phyloP scores from a whole-genome alignment of 192 early-diverging fungal species.

The Gryganskiella cystojenkinii region DNA sequence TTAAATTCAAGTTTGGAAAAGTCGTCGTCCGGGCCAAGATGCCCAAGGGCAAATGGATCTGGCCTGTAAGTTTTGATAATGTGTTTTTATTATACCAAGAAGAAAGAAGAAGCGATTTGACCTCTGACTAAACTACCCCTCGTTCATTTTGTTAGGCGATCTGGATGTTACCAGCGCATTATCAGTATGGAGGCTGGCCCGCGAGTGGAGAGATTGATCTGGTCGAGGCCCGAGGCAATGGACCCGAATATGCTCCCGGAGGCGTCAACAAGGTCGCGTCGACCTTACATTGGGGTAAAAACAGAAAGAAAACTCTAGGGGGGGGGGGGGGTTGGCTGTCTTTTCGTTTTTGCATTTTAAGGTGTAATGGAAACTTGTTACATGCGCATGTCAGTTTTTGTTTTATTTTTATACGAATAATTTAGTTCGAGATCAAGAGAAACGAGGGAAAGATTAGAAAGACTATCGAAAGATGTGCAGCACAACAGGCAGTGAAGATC shows the following conservation, averaged over 20 bases:
- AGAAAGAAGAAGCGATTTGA: background rate
- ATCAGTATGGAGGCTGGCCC: slow-evolving; percentile 70
- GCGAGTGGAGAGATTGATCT: slow-evolving; percentile 71
- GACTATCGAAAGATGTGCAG: no score
- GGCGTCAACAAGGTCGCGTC: slow-evolving; percentile 53
- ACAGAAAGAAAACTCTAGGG: no score
- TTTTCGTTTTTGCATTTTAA: background rate
- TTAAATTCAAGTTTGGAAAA: slow-evolving; percentile 64
- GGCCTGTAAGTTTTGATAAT: slow-evolving; percentile 38
- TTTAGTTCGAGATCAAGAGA: no score
- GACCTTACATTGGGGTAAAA: slow-evolving; percentile 70
- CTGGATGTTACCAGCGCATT: slow-evolving; percentile 70
- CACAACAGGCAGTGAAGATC: no score
- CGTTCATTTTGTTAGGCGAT: slow-evolving; percentile 46
- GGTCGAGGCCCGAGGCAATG: slow-evolving; percentile 68
- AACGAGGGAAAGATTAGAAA: no score
- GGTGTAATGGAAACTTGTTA: no score
- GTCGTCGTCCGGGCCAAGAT: slow-evolving; percentile 67
- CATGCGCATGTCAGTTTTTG: background rate
- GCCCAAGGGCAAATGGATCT: slow-evolving; percentile 65
- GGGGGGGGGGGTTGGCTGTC: no score
- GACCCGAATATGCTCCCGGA: slow-evolving; percentile 46
- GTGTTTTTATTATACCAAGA: background rate
- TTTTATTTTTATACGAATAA: background rate
- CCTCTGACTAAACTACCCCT: background rate